A percentile compares a stretch with the other conserved stretches of the same genome.
Evolutionary conservation across 306 rosid species (phyloP).

Genomic region (Vigna hirtella): DNA sequence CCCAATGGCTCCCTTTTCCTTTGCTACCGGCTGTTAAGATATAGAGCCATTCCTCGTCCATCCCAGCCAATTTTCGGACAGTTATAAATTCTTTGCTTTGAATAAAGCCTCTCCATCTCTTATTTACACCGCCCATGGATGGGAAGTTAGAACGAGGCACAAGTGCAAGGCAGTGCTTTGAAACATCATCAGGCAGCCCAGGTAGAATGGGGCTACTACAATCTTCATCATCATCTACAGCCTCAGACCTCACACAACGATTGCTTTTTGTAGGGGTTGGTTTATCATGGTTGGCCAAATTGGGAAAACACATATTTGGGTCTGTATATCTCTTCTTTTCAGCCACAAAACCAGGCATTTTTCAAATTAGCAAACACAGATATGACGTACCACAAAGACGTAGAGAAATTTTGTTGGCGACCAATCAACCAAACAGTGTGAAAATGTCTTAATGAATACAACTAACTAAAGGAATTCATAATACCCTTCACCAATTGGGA

Average conservation of each 20-base stretch:
- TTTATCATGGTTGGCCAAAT: conserved; percentile 51
- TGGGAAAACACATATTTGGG: conserved; percentile 67
- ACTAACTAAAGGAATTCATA: conserved; percentile 64
- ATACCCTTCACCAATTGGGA: conserved; percentile 84
- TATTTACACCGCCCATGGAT: conserved; percentile 75
- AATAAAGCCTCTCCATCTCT: conserved; percentile 87
- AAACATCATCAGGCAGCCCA: conserved; percentile 92
- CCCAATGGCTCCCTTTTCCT: conserved; percentile 86
- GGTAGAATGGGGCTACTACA: conserved; percentile 62
- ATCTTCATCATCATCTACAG: conserved; percentile 49
- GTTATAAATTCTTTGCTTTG: conserved; percentile 81
- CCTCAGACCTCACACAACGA: conserved; percentile 47
- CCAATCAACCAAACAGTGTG: conserved; percentile 34
- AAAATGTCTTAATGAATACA: conserved; percentile 7
- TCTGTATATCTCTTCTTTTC: conserved; percentile 66
- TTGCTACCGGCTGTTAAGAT: conserved; percentile 64
- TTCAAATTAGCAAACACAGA: conserved; percentile 43
- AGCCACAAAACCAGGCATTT: conserved; percentile 69
- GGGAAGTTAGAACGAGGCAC: conserved; percentile 82
- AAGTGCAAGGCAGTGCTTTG: conserved; percentile 87
- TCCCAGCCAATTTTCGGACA: conserved; percentile 76
- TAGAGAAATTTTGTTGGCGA: conserved; percentile 45
- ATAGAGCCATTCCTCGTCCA: conserved; percentile 92
- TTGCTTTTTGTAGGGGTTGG: conserved; percentile 52
- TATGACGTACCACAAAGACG: conserved; percentile 41